phyloP scores from a whole-genome alignment of 1,139 yeast genomes.

The Kodamaea ohmeri region DNA sequence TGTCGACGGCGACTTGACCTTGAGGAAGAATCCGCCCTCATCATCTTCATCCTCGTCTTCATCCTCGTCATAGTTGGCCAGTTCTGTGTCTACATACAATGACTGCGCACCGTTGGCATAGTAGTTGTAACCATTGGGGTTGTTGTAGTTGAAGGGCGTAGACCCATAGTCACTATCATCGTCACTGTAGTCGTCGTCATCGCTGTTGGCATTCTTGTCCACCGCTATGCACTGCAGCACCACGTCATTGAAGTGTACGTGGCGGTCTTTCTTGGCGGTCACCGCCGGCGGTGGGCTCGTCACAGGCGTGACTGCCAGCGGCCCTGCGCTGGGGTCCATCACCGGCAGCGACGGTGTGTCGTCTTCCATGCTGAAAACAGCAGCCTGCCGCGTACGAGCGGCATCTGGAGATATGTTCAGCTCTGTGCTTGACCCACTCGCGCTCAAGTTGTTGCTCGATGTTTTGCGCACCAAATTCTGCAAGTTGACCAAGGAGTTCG shows the following conservation, averaged over 20 bases:
- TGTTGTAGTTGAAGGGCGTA: constrained; percentile 7
- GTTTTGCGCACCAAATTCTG: constrained; percentile 13
- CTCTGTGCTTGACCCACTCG: background rate
- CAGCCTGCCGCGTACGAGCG: background rate
- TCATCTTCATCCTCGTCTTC: constrained; percentile 54
- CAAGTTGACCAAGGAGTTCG: constrained; percentile 18
- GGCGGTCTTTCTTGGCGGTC: constrained; percentile 43
- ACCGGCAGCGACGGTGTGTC: constrained; percentile 1
- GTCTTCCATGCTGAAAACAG: constrained; percentile 9
- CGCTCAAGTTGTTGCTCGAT: constrained; percentile 11
- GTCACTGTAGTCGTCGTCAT: constrained; percentile 30
- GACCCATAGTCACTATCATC: constrained; percentile 14
- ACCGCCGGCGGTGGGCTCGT: constrained; percentile 8
- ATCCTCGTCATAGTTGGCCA: constrained; percentile 34
- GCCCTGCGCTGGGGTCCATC: constrained; percentile 1
- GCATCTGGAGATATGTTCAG: background rate
- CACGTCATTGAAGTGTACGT: constrained; percentile 86
- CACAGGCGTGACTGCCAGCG: constrained; percentile 4
- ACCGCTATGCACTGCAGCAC: constrained; percentile 90
- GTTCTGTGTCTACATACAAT: constrained; percentile 10
- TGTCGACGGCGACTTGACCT: constrained; percentile 48
- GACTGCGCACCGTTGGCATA: constrained; percentile 6
- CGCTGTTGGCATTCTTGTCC: constrained; percentile 35
- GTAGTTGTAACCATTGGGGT: constrained; percentile 7
- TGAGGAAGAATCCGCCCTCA: constrained; percentile 69